phyloP scores from a whole-genome alignment of 139 green algal genomes.

The Picochlorum sp. region DNA sequence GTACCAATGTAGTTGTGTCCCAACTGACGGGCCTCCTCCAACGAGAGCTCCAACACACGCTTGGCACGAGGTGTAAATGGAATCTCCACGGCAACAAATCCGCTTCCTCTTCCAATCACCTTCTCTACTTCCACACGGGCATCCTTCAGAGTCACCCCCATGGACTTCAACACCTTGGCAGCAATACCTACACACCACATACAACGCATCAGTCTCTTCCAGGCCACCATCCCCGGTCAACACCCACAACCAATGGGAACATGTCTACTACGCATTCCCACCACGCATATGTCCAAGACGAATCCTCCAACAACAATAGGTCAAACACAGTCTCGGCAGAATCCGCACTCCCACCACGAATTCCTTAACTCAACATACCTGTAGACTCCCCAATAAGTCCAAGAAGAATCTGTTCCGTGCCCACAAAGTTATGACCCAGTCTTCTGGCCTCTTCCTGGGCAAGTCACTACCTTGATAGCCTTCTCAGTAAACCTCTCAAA shows the following conservation, averaged over 20 bases:
- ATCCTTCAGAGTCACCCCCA: conserved; percentile 98
- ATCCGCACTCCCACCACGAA: background rate
- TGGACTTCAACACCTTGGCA: conserved; percentile 98
- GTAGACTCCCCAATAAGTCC: conserved; percentile 97
- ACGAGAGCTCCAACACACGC: conserved; percentile 94
- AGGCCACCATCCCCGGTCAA: background rate
- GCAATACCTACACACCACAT: conserved; percentile 72
- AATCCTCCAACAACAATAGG: no score
- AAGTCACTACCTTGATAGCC: conserved; percentile 93
- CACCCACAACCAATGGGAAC: background rate
- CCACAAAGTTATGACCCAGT: conserved; percentile 98
- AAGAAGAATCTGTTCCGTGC: conserved; percentile 98
- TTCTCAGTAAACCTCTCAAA: conserved; percentile 97
- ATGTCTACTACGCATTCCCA: background rate
- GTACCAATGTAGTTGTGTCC: conserved; percentile 99
- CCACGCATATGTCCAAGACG: background rate
- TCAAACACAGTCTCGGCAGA: no score
- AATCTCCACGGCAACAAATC: conserved; percentile 98
- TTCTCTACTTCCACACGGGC: conserved; percentile 97
- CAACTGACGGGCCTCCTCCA: conserved; percentile 96
- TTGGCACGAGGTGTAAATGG: conserved; percentile 98
- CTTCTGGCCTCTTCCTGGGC: conserved; percentile 94
- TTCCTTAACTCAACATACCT: conserved; percentile 21
- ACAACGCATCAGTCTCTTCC: background rate
- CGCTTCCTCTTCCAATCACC: conserved; percentile 93